Percentiles rank a stretch among this genome's conserved stretches.
These are phyloP conservation scores for Casuarina equisetifolia DNA, from an alignment of 306 rosid genomes.

Conservation along the genomic window DNA sequence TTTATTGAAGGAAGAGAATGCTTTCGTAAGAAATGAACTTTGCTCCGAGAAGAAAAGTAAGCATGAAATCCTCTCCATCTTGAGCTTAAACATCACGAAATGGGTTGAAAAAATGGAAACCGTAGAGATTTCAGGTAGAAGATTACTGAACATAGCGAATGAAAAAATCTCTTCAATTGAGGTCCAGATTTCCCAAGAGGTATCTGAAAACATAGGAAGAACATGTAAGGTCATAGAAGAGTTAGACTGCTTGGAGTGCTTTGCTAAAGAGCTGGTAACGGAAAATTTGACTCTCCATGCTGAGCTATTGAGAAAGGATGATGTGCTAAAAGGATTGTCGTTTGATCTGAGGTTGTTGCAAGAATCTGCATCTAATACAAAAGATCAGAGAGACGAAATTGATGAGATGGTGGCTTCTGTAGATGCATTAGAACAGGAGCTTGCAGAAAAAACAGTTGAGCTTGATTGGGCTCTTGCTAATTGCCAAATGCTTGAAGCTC, in stretches of 20 bases:
- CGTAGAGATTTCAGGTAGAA: slow-evolving; percentile 28
- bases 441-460: slow-evolving; percentile 61
- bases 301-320: slow-evolving; percentile 78
- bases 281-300: slow-evolving; percentile 46
- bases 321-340: slow-evolving; percentile 70
- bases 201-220: slow-evolving; percentile 34
- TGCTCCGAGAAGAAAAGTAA: slow-evolving; percentile 33
- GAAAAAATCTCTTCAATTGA: slow-evolving; percentile 24
- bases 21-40: slow-evolving; percentile 38
- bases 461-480: slow-evolving; percentile 54
- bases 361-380: slow-evolving; percentile 80
- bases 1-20: slow-evolving; percentile 43
- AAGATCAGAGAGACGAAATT: slow-evolving; percentile 78
- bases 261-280: slow-evolving; percentile 41
- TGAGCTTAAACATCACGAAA: slow-evolving; percentile 26
- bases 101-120: slow-evolving; percentile 34
- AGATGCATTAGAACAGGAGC: slow-evolving; percentile 62
- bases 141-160: slow-evolving; percentile 25
- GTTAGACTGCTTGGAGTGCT: slow-evolving; percentile 45
- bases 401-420: slow-evolving; percentile 55
- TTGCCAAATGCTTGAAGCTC: slow-evolving; percentile 55
- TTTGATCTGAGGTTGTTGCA: slow-evolving; percentile 94
- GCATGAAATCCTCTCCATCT: slow-evolving; percentile 30
- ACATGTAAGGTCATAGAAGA: slow-evolving; percentile 36
- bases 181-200: slow-evolving; percentile 36